Base-by-base conservation (phyloP, 2,329 filamentous ascomycete genomes). In the Fusarium sp. region DNA sequence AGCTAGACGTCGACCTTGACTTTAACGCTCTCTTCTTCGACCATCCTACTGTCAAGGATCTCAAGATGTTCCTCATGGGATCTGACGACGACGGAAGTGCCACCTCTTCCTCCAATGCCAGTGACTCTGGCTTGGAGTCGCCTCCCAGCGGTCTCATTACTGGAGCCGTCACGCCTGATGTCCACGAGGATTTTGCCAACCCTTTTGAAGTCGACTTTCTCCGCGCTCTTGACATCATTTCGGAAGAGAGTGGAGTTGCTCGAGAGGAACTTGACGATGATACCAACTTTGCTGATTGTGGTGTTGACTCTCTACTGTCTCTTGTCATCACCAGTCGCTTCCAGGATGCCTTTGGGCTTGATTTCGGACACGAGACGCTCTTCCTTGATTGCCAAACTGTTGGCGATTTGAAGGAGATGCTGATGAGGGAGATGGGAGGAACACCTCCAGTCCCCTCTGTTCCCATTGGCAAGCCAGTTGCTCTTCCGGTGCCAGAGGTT, bases 251-350 rank as follows among this genome's bases (percentile, higher is more conserved):
- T 8, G 89, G 88, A 69, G 84, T 90, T 42, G 83, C 83, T 16
- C 80, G 86, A 16, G 85, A 88, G 64, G 89, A 91, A 75, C 80
- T 91, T 2, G 87, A 84, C 2, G 87, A 91, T 69, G 88, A 88
- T 71, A 87, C 88, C 22, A 85, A 84, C 63, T 91, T 91, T 77
- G 81, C 84, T 3, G 89, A 91, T 70, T 82, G 90, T 5, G 90
- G 90, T 33, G 87, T 91, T 16, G 90, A 92, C 79, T 91, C 89
- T 1, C 83, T 92, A 16, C 87, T 92, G 83, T 85, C 88, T 3
- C 80, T 92, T 49, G 89, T 88, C 3, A 88, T 91, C 36, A 85
- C 84, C 22, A 88, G 87, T 31, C 84, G 87, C 24, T 85, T 91
- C 61, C 87, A 88, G 20, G 89, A 91, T 38, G 38, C 46, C 0